Percentiles rank a stretch among this genome's conserved stretches.
These are phyloP conservation scores for Scenedesmus sp. DNA, from an alignment of 163 green algal species.

Conservation along the genomic window DNA sequence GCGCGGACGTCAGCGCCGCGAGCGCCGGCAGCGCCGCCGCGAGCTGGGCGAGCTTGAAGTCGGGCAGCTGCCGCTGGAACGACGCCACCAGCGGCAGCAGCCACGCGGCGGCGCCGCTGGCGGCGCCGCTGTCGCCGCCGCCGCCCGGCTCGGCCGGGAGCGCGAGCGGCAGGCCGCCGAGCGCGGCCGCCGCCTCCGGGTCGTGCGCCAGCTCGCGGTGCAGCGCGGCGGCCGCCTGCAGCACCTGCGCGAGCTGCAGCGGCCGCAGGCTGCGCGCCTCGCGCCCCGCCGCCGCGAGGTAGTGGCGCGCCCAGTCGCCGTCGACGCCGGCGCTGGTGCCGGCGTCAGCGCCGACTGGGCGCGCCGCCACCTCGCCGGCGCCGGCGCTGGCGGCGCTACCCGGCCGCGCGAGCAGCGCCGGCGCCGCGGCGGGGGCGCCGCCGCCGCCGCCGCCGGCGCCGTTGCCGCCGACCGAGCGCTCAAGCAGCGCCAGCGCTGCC, in stretches of 20 bases:
- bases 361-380: background rate
- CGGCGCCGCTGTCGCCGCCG: constrained; percentile 1
- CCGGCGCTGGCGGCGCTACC: no score
- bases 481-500: background rate
- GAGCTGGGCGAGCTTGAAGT: background rate
- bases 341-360: background rate
- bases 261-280: background rate
- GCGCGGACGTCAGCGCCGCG: background rate
- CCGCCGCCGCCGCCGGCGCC: no score
- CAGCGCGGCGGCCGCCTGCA: constrained; percentile 13
- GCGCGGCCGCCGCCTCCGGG: background rate
- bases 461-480: no score
- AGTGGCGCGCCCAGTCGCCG: background rate
- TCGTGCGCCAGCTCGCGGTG: background rate
- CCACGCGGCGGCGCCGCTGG: constrained; percentile 3
- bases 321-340: constrained; percentile 1
- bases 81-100: constrained; percentile 4
- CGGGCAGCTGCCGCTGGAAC: constrained; percentile 21
- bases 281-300: background rate
- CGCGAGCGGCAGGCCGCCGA: background rate
- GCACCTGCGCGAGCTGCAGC: background rate
- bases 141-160: background rate
- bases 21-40: constrained; percentile 7
- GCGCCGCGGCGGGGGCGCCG: no score
- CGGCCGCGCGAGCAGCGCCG: no score